Evolutionary conservation across 2,329 filamentous ascomycete species (phyloP).

Genomic region (Hymenotorrendiella dingleyae): DNA sequence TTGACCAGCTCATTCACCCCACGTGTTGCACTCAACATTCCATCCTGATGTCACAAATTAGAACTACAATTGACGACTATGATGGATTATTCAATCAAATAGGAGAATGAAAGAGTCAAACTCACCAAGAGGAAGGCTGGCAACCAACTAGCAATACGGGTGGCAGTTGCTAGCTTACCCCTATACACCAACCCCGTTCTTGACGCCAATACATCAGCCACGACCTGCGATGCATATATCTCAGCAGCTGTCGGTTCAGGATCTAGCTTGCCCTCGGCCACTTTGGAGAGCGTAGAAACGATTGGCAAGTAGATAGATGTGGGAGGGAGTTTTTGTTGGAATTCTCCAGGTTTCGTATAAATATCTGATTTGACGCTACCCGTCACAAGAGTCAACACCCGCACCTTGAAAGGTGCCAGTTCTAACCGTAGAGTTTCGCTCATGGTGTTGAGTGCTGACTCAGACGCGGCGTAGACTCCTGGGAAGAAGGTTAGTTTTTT

Average conservation of each 20-base stretch:
- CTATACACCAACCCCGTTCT: slow-evolving; percentile 3
- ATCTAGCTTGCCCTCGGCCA: background rate
- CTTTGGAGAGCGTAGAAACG: background rate
- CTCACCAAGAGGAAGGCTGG: slow-evolving; percentile 1
- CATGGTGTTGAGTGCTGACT: background rate
- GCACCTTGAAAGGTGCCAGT: slow-evolving; percentile 4
- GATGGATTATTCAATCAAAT: too few species aligned
- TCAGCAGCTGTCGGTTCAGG: background rate
- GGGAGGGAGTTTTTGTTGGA: background rate
- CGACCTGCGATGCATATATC: slow-evolving; percentile 2
- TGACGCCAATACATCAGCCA: slow-evolving; percentile 3
- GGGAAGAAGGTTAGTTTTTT: background rate
- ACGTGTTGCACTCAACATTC: background rate
- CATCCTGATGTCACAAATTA: background rate
- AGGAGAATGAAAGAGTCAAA: background rate
- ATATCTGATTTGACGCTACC: slow-evolving; percentile 6
- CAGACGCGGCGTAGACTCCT: slow-evolving; percentile 2
- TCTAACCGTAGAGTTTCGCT: slow-evolving; percentile 1
- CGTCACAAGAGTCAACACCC: slow-evolving; percentile 4
- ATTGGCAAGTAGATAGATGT: slow-evolving; percentile 5
- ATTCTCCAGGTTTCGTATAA: slow-evolving; percentile 4
- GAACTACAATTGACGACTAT: background rate
- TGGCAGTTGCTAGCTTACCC: slow-evolving; percentile 1
- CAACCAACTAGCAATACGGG: background rate
- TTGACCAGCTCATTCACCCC: background rate